Percentiles rank a stretch among this genome's conserved stretches.
phyloP scores from a whole-genome alignment of 2,329 filamentous ascomycete genomes.

The Alternaria novae-zelandiae region DNA sequence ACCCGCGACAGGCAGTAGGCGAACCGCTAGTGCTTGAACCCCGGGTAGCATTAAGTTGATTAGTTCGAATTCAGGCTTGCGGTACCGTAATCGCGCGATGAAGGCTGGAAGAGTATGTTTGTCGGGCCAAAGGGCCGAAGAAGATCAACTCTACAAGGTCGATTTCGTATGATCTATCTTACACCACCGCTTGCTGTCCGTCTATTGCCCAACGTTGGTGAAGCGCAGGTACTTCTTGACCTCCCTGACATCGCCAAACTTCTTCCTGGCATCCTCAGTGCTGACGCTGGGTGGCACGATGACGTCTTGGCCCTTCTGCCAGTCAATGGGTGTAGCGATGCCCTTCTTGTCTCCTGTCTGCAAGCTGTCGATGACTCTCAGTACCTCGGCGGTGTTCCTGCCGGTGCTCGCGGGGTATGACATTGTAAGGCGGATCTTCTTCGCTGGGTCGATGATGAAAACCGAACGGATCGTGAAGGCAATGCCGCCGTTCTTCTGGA shows the following conservation, averaged over 20 bases:
- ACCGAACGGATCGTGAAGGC: conserved; percentile 95
- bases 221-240: conserved; percentile 75
- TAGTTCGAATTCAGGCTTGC: not conserved
- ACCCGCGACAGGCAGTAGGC: no score
- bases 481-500: conserved; percentile 62
- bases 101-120: not conserved
- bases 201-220: conserved; percentile 58
- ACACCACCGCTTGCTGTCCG: not conserved
- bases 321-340: conserved; percentile 88
- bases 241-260: conserved; percentile 77
- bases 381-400: conserved; percentile 63
- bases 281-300: conserved; percentile 85
- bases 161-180: not conserved
- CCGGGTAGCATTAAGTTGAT: no score
- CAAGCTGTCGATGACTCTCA: conserved; percentile 64
- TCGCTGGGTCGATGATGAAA: conserved; percentile 92
- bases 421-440: conserved; percentile 91
- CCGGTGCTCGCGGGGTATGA: conserved; percentile 91
- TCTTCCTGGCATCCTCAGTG: conserved; percentile 83
- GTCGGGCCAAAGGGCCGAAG: not conserved
- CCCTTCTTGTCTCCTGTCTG: conserved; percentile 82
- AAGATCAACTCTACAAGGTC: not conserved
- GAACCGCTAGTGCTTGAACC: no score
- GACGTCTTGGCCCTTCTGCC: conserved; percentile 86
- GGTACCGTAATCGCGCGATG: not conserved